These are phyloP conservation scores for Hydnomerulius pinastri DNA, from an alignment of 768 basidiomycete species.

Conservation along the genomic window DNA sequence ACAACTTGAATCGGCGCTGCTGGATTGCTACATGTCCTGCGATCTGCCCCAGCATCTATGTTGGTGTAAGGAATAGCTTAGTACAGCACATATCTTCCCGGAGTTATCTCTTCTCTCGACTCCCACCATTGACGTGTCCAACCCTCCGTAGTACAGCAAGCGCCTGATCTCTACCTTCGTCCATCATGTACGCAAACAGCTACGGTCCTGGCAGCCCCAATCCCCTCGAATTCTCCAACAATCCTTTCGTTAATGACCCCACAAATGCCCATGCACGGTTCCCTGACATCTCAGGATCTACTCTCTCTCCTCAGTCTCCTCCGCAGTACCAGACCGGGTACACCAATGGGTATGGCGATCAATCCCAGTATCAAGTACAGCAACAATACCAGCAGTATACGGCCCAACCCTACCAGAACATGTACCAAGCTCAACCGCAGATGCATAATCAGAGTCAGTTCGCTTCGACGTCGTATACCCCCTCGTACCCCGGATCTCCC, in stretches of 20 bases:
- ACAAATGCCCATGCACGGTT: conserved; percentile 53
- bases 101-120: too few species aligned
- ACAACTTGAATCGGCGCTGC: too few species aligned
- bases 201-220: conserved; percentile 31
- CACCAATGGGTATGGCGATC: conserved; percentile 26
- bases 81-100: too few species aligned
- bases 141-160: too few species aligned
- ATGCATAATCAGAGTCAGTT: conserved; percentile 24
- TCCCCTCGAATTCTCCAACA: conserved; percentile 47
- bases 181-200: conserved; percentile 42
- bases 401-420: conserved; percentile 13
- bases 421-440: conserved; percentile 22
- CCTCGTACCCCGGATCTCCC: conserved; percentile 21
- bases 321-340: conserved; percentile 30
- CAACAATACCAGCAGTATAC: conserved; percentile 38
- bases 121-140: too few species aligned
- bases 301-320: conserved; percentile 25
- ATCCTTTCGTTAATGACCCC: conserved; percentile 66
- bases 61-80: too few species aligned
- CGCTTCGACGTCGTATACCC: conserved; percentile 20
- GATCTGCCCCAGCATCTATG: too few species aligned
- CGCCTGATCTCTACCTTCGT: neutral
- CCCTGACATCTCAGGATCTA: conserved; percentile 55
- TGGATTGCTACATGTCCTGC: too few species aligned
- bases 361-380: conserved; percentile 40